phyloP scores from a whole-genome alignment of 2,329 filamentous ascomycete species.

The Cladosporium colombiae region DNA sequence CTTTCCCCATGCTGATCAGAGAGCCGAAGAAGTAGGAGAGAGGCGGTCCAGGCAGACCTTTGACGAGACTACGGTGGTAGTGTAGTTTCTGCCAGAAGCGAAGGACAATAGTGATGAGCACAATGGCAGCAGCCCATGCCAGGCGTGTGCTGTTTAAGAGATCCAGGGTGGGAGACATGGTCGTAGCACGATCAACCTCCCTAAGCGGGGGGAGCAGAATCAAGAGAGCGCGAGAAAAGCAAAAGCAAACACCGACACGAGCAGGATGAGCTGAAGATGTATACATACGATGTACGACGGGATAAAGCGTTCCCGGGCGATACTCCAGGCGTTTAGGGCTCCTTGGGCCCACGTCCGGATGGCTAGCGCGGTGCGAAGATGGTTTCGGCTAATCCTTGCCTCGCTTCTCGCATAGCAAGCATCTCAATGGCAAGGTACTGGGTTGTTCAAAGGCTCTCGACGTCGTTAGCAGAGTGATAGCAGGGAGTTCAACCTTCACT shows the following conservation, averaged over 20 bases:
- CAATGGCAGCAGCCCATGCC: slow-evolving; percentile 28
- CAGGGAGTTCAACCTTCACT: background rate
- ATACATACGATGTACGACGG: background rate
- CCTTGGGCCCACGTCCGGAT: background rate
- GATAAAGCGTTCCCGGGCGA: background rate
- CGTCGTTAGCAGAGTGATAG: background rate
- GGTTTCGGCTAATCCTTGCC: background rate
- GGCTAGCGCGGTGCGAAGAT: background rate
- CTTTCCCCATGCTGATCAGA: slow-evolving; percentile 42
- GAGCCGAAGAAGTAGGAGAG: slow-evolving; percentile 46
- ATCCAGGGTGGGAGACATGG: slow-evolving; percentile 21
- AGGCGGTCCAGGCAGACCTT: slow-evolving; percentile 42
- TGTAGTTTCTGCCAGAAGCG: slow-evolving; percentile 33
- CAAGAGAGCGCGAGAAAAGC: background rate
- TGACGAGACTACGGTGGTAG: slow-evolving; percentile 30
- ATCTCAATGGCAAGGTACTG: background rate
- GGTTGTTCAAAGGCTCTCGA: background rate
- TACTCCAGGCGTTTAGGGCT: background rate
- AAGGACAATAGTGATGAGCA: slow-evolving; percentile 27
- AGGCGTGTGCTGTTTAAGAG: slow-evolving; percentile 24
- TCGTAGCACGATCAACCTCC: background rate
- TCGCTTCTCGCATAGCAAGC: background rate
- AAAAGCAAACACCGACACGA: background rate
- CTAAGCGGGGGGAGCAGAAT: background rate
- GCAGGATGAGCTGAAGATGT: background rate